Conservation (phyloP, 2,329 filamentous ascomycete species). For the Xylariaceae sp. region DNA sequence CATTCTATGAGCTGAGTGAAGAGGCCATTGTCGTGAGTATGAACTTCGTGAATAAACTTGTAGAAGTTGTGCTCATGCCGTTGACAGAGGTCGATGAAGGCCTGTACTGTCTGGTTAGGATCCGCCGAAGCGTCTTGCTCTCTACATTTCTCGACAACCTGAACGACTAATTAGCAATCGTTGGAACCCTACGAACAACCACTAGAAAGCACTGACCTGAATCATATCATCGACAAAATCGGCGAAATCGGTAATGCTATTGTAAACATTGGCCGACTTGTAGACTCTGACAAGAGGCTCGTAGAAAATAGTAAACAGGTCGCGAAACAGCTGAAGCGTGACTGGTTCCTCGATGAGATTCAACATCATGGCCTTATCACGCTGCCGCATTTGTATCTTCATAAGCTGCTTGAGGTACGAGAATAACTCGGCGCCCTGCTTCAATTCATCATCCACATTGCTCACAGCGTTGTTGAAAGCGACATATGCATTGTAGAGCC, state of each 20-base stretch:
- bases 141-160: conserved; percentile 60
- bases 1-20: conserved; percentile 96
- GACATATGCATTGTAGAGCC: conserved; percentile 89
- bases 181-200: neutral
- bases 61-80: conserved; percentile 96
- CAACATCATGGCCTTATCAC: conserved; percentile 97
- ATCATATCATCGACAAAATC: conserved; percentile 91
- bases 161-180: neutral
- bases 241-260: conserved; percentile 93
- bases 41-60: conserved; percentile 97
- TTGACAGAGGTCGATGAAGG: conserved; percentile 94
- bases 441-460: conserved; percentile 81
- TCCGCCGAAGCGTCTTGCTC: conserved; percentile 84
- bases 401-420: conserved; percentile 91
- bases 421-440: conserved; percentile 84
- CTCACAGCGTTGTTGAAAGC: conserved; percentile 95
- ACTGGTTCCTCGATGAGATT: conserved; percentile 91
- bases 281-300: conserved; percentile 95
- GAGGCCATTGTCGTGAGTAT: conserved; percentile 91
- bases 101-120: conserved; percentile 95
- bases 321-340: conserved; percentile 92
- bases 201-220: conserved; percentile 45
- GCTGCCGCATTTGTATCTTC: conserved; percentile 83
- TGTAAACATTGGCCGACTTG: conserved; percentile 98
- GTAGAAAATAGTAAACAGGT: conserved; percentile 98